These are phyloP conservation scores for Leishmania mexicana DNA, from an alignment of 208 protist species.

Conservation along the genomic window DNA sequence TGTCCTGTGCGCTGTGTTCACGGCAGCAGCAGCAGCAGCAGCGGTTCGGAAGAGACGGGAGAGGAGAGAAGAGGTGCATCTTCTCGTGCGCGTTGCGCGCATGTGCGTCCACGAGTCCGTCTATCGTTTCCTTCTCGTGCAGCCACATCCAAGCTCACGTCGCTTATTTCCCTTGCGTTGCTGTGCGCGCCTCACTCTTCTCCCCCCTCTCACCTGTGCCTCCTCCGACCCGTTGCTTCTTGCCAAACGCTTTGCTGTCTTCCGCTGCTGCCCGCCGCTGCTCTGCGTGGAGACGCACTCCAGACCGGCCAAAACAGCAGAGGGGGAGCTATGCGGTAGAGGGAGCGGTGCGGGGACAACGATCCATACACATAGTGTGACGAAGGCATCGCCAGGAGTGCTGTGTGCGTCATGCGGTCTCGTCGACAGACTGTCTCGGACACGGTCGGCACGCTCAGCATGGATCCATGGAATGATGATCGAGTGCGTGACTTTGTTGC, in stretches of 20 bases:
- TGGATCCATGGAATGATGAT: constrained; percentile 89
- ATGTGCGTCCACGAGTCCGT: background rate
- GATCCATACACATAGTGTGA: background rate
- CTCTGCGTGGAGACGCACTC: background rate
- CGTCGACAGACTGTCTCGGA: constrained; percentile 27
- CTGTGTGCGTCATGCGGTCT: constrained; percentile 28
- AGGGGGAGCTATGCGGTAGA: background rate
- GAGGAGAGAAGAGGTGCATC: background rate
- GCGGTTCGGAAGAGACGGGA: background rate
- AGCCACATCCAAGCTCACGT: background rate
- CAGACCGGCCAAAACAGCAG: background rate
- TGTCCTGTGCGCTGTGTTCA: background rate
- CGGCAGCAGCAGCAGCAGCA: background rate
- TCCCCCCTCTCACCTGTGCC: background rate
- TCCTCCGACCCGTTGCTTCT: background rate
- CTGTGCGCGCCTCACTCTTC: background rate
- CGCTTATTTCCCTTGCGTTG: background rate
- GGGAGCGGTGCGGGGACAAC: background rate
- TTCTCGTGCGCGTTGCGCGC: background rate
- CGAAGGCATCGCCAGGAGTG: background rate
- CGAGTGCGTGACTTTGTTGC: constrained; percentile 81
- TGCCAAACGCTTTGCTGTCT: background rate
- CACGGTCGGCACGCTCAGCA: constrained; percentile 35
- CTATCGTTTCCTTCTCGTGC: background rate
- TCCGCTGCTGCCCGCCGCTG: background rate